These are phyloP conservation scores for Physcomitrium patens DNA, from an alignment of 225 moss, liverwort and hornwort species.

Conservation along the genomic window DNA sequence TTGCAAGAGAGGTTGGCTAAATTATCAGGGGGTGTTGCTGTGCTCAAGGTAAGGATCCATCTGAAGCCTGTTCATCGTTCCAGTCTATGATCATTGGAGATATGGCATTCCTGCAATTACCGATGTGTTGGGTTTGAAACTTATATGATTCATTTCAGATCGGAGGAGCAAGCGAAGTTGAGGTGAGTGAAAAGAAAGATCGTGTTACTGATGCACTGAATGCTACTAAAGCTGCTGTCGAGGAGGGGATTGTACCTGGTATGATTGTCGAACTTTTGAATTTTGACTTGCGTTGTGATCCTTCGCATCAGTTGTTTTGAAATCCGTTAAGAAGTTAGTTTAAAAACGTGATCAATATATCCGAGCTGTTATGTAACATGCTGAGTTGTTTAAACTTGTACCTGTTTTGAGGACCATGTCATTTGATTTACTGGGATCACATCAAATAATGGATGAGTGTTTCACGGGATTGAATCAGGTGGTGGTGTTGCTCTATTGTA, in stretches of 20 bases:
- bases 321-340: not conserved
- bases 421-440: not conserved
- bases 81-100: not conserved
- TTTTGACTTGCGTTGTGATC: not conserved
- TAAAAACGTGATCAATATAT: not conserved
- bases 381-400: slow-evolving; percentile 7
- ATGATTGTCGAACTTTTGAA: not conserved
- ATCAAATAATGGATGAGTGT: slow-evolving; percentile 8
- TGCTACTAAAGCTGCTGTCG: slow-evolving; percentile 67
- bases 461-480: slow-evolving; percentile 32
- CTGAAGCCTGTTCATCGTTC: not conserved
- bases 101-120: not conserved
- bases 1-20: slow-evolving; percentile 93
- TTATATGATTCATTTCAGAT: slow-evolving; percentile 36
- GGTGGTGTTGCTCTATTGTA: slow-evolving; percentile 62
- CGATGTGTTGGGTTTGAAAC: not conserved
- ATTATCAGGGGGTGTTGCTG: slow-evolving; percentile 96
- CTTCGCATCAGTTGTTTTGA: not conserved
- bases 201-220: slow-evolving; percentile 64
- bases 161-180: slow-evolving; percentile 62
- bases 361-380: not conserved
- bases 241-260: slow-evolving; percentile 69
- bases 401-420: not conserved
- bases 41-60: slow-evolving; percentile 66
- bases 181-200: slow-evolving; percentile 66